A percentile compares a stretch with the other conserved stretches of the same genome.
These are phyloP conservation scores for Leptographium radiaticola DNA, from an alignment of 2,329 filamentous ascomycete species.

Conservation along the genomic window DNA sequence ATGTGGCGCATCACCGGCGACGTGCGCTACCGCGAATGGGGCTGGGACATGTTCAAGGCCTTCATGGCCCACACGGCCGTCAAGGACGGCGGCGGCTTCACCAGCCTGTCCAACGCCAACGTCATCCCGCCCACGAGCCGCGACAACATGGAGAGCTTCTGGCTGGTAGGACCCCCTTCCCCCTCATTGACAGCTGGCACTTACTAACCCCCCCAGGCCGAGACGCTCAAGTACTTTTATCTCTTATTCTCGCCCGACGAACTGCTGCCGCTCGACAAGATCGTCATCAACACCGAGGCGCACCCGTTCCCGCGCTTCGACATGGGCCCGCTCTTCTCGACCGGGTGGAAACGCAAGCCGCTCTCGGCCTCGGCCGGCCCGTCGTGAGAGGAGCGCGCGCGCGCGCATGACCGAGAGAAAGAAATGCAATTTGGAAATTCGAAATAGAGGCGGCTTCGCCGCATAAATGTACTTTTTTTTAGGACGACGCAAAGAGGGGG, in stretches of 20 bases:
- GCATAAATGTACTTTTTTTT: too few relatives aligned
- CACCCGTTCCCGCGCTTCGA: constrained; percentile 84
- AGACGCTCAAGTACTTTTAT: constrained; percentile 97
- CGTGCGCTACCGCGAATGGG: constrained; percentile 81
- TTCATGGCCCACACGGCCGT: constrained; percentile 81
- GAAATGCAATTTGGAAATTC: too few relatives aligned
- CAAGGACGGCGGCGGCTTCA: constrained; percentile 66
- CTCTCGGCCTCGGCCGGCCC: neutral
- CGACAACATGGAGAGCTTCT: constrained; percentile 99
- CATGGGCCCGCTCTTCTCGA: constrained; percentile 61
- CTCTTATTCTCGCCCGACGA: constrained; percentile 80
- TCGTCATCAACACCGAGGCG: constrained; percentile 94
- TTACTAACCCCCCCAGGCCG: constrained; percentile 43
- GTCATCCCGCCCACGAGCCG: constrained; percentile 51
- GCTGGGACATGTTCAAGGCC: constrained; percentile 94
- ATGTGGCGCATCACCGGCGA: constrained; percentile 98
- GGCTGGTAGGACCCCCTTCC: constrained; percentile 86
- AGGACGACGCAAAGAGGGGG: too few relatives aligned
- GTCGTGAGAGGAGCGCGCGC: too few relatives aligned
- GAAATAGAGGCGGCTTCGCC: too few relatives aligned
- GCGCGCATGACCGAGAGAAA: too few relatives aligned
- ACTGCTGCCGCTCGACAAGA: constrained; percentile 68
- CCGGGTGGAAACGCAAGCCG: constrained; percentile 66
- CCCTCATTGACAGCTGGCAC: too few relatives aligned
- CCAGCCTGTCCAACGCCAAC: constrained; percentile 65